Conservation (phyloP, 2,329 filamentous ascomycete species). For the Phialemonium atrogriseum region DNA sequence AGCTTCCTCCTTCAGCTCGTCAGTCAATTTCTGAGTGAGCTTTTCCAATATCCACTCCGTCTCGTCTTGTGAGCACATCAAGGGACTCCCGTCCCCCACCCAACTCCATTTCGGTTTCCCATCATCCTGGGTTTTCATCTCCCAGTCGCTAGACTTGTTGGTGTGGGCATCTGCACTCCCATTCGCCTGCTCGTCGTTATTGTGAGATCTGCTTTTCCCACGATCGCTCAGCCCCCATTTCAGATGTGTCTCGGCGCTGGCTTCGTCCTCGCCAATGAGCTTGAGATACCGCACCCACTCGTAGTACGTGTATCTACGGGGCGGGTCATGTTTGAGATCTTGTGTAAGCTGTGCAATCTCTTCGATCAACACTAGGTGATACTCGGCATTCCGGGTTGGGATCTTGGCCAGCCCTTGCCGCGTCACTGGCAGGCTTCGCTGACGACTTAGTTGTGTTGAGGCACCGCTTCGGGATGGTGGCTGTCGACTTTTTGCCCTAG, state of each 20-base stretch:
- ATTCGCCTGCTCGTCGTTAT: slow-evolving; percentile 4
- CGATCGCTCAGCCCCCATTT: too few relatives aligned
- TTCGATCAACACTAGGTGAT: slow-evolving; percentile 59
- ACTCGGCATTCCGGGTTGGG: slow-evolving; percentile 36
- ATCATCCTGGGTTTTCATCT: slow-evolving; percentile 11
- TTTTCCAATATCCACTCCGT: slow-evolving; percentile 66
- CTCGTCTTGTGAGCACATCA: slow-evolving; percentile 62
- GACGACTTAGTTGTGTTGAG: too few relatives aligned
- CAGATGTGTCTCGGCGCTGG: slow-evolving; percentile 39
- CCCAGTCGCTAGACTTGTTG: not conserved
- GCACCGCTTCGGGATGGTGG: too few relatives aligned
- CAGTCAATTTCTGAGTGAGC: slow-evolving; percentile 47
- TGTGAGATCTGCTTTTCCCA: slow-evolving; percentile 12
- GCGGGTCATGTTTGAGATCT: slow-evolving; percentile 49
- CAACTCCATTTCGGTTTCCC: slow-evolving; percentile 55
- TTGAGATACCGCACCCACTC: slow-evolving; percentile 82
- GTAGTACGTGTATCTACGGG: slow-evolving; percentile 66
- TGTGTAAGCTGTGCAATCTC: slow-evolving; percentile 61
- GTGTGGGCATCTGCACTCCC: not conserved
- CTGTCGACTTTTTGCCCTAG: too few relatives aligned
- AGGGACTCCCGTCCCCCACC: slow-evolving; percentile 60
- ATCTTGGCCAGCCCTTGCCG: slow-evolving; percentile 27
- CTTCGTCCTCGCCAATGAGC: slow-evolving; percentile 62
- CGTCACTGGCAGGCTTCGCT: slow-evolving; percentile 19
- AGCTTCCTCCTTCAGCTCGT: slow-evolving; percentile 37